Conservation (phyloP, 2,329 filamentous ascomycete species). For the Fusarium oligoseptatum region DNA sequence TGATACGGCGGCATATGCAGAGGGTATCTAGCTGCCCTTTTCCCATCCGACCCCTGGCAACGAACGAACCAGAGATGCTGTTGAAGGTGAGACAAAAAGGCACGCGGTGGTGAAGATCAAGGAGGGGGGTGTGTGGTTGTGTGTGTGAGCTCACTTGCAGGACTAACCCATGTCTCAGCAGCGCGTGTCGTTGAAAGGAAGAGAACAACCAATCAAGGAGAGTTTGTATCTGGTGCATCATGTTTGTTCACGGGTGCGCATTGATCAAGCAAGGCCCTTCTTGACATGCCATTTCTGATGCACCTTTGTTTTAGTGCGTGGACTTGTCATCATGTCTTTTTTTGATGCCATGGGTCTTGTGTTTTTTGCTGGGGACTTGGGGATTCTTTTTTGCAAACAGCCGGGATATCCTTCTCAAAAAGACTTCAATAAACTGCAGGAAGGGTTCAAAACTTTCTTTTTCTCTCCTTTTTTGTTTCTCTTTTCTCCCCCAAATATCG, state of each 20-base stretch:
- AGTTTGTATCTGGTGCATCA: neutral
- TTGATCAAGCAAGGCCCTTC: neutral
- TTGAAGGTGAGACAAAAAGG: neutral
- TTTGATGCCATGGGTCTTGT: neutral
- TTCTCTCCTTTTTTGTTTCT: neutral
- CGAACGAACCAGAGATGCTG: neutral
- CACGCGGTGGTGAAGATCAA: slow-evolving; percentile 10
- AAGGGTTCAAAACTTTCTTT: slow-evolving; percentile 9
- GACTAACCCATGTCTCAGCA: slow-evolving; percentile 10
- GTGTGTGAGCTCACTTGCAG: slow-evolving; percentile 8
- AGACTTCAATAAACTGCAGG: neutral
- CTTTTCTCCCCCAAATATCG: neutral
- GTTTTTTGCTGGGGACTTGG: neutral
- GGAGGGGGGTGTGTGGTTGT: neutral
- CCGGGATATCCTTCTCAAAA: slow-evolving; percentile 1
- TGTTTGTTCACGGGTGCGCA: neutral
- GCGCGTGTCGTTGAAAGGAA: slow-evolving; percentile 6
- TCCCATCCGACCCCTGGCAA: neutral
- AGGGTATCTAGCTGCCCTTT: neutral
- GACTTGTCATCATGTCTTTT: neutral
- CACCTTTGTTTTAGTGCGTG: slow-evolving; percentile 4
- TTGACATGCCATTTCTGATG: slow-evolving; percentile 9
- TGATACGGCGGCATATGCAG: neutral
- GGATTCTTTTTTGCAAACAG: neutral
- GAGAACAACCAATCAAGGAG: slow-evolving; percentile 1